Evolutionary conservation across 2,329 filamentous ascomycete species (phyloP).

Genomic region (Fusarium cyanostomum): DNA sequence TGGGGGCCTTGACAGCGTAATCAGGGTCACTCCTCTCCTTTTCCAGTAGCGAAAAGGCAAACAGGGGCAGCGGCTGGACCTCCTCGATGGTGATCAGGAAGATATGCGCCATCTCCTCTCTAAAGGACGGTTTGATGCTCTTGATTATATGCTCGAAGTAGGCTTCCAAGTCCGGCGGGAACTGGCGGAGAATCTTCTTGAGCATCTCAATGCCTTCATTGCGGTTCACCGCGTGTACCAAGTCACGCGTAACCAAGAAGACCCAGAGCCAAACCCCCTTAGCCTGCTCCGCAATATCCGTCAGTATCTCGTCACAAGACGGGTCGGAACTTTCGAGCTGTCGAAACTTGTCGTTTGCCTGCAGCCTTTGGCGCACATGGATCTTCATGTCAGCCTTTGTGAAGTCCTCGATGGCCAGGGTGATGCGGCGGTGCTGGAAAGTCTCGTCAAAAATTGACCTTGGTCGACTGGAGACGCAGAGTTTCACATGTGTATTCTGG

Average conservation of each 20-base stretch:
- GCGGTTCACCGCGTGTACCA: background rate
- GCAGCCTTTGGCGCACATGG: background rate
- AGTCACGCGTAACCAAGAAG: background rate
- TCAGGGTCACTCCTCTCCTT: background rate
- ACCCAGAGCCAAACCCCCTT: conserved; percentile 22
- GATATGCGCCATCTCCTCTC: background rate
- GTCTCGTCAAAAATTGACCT: background rate
- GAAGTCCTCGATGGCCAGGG: background rate
- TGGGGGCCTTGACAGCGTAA: background rate
- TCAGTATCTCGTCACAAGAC: background rate
- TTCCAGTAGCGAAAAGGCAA: background rate
- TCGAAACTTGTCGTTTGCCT: background rate
- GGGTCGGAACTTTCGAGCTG: background rate
- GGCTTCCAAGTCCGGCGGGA: background rate
- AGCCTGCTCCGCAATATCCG: background rate
- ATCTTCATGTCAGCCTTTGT: background rate
- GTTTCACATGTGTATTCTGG: no score
- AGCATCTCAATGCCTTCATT: background rate
- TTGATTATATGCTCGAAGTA: conserved; percentile 2
- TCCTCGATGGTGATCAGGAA: conserved; percentile 7
- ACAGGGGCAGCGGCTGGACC: conserved; percentile 8
- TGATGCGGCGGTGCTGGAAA: background rate
- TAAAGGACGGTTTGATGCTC: background rate
- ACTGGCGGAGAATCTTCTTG: background rate
- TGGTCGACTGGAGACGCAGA: background rate